These are phyloP conservation scores for Escovopsis weberi DNA, from an alignment of 2,329 filamentous ascomycete species.

Conservation along the genomic window DNA sequence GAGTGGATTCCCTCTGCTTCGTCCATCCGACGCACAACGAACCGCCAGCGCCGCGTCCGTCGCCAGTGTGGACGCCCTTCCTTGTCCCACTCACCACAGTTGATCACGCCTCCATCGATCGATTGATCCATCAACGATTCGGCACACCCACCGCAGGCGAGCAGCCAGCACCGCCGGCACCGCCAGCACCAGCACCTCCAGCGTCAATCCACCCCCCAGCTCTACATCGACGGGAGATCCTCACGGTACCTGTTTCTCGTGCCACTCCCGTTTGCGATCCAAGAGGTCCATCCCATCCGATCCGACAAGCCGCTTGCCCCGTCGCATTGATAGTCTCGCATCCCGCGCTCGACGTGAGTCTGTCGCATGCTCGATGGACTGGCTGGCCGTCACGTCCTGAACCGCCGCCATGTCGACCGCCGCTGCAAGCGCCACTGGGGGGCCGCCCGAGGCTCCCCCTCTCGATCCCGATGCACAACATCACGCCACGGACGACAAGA, in stretches of 20 bases:
- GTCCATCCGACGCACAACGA: too few relatives aligned
- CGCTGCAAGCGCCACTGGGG: conserved; percentile 32
- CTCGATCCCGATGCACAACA: conserved; percentile 10
- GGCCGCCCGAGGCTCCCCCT: conserved; percentile 14
- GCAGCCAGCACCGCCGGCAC: neutral
- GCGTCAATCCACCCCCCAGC: neutral
- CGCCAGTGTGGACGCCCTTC: conserved; percentile 5
- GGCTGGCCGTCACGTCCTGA: conserved; percentile 23
- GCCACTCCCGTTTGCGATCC: neutral
- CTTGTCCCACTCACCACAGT: conserved; percentile 7
- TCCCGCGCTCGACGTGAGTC: conserved; percentile 2
- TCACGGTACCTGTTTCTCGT: neutral
- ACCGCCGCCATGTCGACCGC: conserved; percentile 38
- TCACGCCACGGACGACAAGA: conserved; percentile 12
- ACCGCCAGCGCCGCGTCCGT: neutral
- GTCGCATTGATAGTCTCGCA: conserved; percentile 5
- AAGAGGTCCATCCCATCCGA: neutral
- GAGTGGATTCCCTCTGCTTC: too few relatives aligned
- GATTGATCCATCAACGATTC: neutral
- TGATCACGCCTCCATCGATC: too few relatives aligned
- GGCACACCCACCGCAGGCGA: conserved; percentile 3
- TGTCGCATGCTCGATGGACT: conserved; percentile 17
- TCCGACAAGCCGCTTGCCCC: neutral
- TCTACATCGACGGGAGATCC: too few relatives aligned
- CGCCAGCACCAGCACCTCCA: neutral